phyloP scores from a whole-genome alignment of 805 yeast genomes.

The Candida verbasci region DNA sequence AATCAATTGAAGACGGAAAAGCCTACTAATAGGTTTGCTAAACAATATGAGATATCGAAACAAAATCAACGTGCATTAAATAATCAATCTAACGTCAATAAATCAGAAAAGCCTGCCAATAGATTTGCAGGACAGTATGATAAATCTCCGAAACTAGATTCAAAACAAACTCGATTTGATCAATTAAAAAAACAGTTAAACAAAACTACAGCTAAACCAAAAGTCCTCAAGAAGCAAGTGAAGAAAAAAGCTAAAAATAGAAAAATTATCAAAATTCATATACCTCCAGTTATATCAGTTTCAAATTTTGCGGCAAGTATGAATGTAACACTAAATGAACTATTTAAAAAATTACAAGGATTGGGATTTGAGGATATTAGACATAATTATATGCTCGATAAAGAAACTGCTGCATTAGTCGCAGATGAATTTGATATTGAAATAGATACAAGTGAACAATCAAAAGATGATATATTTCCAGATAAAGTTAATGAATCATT shows the following conservation, averaged over 20 bases:
- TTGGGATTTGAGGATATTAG: conserved; percentile 73
- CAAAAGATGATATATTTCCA: conserved; percentile 57
- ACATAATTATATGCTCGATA: conserved; percentile 76
- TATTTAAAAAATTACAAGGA: conserved; percentile 53
- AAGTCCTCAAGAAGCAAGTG: conserved; percentile 6
- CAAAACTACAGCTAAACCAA: neutral
- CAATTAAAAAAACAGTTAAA: neutral
- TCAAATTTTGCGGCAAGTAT: conserved; percentile 73
- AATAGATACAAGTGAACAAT: conserved; percentile 51
- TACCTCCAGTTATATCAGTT: conserved; percentile 78
- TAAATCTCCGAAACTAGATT: neutral
- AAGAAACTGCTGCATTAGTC: conserved; percentile 78
- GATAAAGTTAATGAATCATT: conserved; percentile 42
- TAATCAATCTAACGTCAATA: neutral
- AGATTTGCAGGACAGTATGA: too few relatives aligned
- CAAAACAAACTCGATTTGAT: neutral
- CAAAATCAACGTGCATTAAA: neutral
- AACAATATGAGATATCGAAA: conserved; percentile 1
- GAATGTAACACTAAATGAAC: conserved; percentile 56
- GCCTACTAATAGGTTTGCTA: too few relatives aligned
- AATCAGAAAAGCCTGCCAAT: neutral
- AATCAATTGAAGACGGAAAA: too few relatives aligned
- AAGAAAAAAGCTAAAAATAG: conserved; percentile 12
- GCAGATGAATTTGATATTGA: conserved; percentile 87
- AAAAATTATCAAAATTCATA: conserved; percentile 25